Percentiles rank a stretch among this genome's conserved stretches.
phyloP scores from a whole-genome alignment of 2,329 filamentous ascomycete species.

The Exophiala calicioides region DNA sequence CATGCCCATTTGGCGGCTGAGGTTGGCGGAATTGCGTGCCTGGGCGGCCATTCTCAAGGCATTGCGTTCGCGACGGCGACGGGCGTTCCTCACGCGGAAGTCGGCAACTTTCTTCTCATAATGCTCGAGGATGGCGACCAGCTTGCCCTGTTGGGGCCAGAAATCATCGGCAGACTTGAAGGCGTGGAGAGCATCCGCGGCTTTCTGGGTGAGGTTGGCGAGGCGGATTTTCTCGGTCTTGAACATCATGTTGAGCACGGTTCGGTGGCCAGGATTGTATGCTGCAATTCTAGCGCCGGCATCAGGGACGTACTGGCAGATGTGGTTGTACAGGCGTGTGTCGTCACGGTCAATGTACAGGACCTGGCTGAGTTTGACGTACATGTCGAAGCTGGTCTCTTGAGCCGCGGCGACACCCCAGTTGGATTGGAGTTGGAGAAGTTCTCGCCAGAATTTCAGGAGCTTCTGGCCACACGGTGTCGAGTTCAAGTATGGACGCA shows the following conservation, averaged over 20 bases:
- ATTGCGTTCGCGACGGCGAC: slow-evolving; percentile 8
- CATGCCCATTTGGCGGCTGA: slow-evolving; percentile 22
- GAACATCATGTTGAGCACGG: slow-evolving; percentile 8
- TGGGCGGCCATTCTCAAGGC: slow-evolving; percentile 1
- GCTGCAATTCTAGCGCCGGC: slow-evolving; percentile 2
- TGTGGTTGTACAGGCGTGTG: slow-evolving; percentile 10
- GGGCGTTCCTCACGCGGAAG: slow-evolving; percentile 2
- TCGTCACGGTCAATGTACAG: slow-evolving; percentile 19
- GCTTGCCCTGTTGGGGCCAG: slow-evolving; percentile 12
- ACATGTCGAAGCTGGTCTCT: slow-evolving; percentile 16
- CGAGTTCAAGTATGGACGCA: slow-evolving; percentile 17
- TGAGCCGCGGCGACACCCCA: slow-evolving; percentile 18
- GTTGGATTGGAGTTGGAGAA: slow-evolving; percentile 19
- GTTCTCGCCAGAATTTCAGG: slow-evolving; percentile 16
- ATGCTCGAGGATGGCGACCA: slow-evolving; percentile 16
- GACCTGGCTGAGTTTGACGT: slow-evolving; percentile 15
- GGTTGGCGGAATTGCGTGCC: slow-evolving; percentile 3
- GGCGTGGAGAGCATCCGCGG: slow-evolving; percentile 8
- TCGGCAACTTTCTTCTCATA: slow-evolving; percentile 18
- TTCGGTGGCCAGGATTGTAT: background rate
- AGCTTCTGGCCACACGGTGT: slow-evolving; percentile 16
- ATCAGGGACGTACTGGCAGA: slow-evolving; percentile 16
- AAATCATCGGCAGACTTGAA: slow-evolving; percentile 18
- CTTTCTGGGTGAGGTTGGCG: background rate
- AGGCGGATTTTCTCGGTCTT: slow-evolving; percentile 7